These are phyloP conservation scores for Sapria himalayana DNA, from an alignment of 345 rosid genomes.

Conservation along the genomic window DNA sequence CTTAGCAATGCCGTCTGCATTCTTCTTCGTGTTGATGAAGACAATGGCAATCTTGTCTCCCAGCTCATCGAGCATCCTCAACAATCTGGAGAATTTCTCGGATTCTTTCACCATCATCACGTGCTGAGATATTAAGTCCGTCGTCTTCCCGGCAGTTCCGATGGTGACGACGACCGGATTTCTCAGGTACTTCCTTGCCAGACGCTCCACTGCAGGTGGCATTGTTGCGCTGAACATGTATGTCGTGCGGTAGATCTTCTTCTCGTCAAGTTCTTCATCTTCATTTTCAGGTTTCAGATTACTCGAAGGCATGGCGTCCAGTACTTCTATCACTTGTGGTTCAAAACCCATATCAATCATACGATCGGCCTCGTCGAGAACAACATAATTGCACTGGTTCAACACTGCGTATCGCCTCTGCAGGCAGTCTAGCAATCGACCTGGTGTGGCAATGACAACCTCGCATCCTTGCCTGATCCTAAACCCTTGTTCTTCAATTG, in stretches of 20 bases:
- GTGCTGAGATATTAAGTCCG: conserved; percentile 72
- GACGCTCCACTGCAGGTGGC: conserved; percentile 90
- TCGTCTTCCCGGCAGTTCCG: conserved; percentile 91
- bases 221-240: conserved; percentile 98
- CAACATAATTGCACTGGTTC: conserved; percentile 87
- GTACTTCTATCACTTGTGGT: conserved; percentile 72
- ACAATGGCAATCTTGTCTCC: conserved; percentile 79
- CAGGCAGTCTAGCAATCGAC: conserved; percentile 74
- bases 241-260: conserved; percentile 78
- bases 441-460: conserved; percentile 84
- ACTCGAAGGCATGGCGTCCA: conserved; percentile 93
- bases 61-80: conserved; percentile 64
- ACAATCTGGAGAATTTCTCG: conserved; percentile 44
- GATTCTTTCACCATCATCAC: conserved; percentile 82
- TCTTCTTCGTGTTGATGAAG: conserved; percentile 84
- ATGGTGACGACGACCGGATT: conserved; percentile 90
- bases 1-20: conserved; percentile 58
- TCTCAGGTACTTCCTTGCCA: conserved; percentile 84
- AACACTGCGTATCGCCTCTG: conserved; percentile 81
- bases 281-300: conserved; percentile 89
- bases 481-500: conserved; percentile 82
- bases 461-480: conserved; percentile 89
- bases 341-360: conserved; percentile 97
- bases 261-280: conserved; percentile 87
- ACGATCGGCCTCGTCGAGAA: conserved; percentile 95